These are phyloP conservation scores for Trichoderma gracile DNA, from an alignment of 2,329 filamentous ascomycete genomes.

Conservation along the genomic window DNA sequence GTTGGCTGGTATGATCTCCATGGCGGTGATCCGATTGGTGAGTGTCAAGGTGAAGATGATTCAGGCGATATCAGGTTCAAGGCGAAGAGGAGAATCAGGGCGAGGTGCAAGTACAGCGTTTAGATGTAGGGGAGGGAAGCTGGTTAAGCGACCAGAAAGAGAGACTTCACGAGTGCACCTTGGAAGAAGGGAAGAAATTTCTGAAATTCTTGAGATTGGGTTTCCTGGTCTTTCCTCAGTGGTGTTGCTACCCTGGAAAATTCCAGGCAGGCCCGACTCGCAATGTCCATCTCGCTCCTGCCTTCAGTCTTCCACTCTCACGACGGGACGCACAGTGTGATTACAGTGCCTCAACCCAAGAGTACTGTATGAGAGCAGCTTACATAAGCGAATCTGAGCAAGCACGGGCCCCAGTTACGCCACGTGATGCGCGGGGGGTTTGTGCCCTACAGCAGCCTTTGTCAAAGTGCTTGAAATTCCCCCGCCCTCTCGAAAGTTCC, in stretches of 20 bases:
- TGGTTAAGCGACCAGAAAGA: neutral
- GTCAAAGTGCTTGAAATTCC: conserved; percentile 37
- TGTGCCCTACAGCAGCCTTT: conserved; percentile 41
- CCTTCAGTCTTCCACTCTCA: neutral
- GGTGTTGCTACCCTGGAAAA: conserved; percentile 8
- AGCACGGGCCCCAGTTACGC: neutral
- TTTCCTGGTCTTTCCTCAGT: neutral
- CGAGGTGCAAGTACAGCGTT: too few species aligned
- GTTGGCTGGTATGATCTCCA: neutral
- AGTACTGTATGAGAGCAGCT: neutral
- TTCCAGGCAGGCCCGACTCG: neutral
- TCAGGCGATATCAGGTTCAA: neutral
- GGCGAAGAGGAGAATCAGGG: too few species aligned
- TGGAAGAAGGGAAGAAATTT: neutral
- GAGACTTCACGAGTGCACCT: neutral
- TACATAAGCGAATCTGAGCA: neutral
- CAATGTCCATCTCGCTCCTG: conserved; percentile 11
- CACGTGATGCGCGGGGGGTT: conserved; percentile 42
- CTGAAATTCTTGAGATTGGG: neutral
- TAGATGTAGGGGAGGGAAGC: neutral
- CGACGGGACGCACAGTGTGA: neutral
- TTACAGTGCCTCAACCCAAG: neutral
- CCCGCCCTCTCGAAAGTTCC: conserved; percentile 34
- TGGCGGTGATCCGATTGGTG: neutral
- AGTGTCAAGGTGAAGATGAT: neutral